These are phyloP conservation scores for Candida ulmi DNA, from an alignment of 805 yeast species.

Conservation along the genomic window DNA sequence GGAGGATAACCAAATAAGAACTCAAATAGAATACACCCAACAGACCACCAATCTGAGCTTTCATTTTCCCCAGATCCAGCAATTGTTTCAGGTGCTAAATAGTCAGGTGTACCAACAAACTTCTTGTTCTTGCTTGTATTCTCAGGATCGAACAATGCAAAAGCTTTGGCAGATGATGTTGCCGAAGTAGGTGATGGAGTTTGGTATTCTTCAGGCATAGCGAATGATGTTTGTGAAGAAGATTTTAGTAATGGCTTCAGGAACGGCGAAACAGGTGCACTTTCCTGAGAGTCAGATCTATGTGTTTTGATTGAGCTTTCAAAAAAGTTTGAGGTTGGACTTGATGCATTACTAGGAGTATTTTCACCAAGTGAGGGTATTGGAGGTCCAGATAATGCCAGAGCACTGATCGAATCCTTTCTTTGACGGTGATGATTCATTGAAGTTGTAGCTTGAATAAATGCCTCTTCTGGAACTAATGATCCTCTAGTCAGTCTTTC, in stretches of 20 bases:
- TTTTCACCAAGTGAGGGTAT: background rate
- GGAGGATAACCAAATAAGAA: constrained; percentile 93
- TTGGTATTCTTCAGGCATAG: constrained; percentile 45
- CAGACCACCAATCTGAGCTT: constrained; percentile 97
- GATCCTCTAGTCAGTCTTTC: constrained; percentile 23
- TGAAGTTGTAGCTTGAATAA: constrained; percentile 12
- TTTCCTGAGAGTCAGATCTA: constrained; percentile 15
- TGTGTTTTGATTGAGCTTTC: constrained; percentile 17
- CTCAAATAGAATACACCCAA: constrained; percentile 93
- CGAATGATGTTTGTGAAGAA: constrained; percentile 53
- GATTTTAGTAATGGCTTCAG: constrained; percentile 43
- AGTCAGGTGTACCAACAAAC: constrained; percentile 97
- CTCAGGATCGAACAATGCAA: constrained; percentile 73
- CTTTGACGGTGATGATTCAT: constrained; percentile 7
- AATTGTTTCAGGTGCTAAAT: constrained; percentile 94
- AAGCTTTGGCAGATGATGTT: constrained; percentile 26
- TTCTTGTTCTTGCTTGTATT: constrained; percentile 48
- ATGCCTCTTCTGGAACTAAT: constrained; percentile 17
- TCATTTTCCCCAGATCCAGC: constrained; percentile 78
- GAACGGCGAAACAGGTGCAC: constrained; percentile 37
- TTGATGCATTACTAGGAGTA: constrained; percentile 15
- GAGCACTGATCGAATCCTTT: constrained; percentile 17
- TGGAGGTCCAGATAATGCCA: constrained; percentile 12
- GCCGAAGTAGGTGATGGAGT: constrained; percentile 5
- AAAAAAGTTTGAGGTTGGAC: constrained; percentile 25